Percentiles rank a stretch among this genome's conserved stretches.
Conservation (phyloP, 2,329 filamentous ascomycete genomes). For the Paraphaeosphaeria sporulosa region DNA sequence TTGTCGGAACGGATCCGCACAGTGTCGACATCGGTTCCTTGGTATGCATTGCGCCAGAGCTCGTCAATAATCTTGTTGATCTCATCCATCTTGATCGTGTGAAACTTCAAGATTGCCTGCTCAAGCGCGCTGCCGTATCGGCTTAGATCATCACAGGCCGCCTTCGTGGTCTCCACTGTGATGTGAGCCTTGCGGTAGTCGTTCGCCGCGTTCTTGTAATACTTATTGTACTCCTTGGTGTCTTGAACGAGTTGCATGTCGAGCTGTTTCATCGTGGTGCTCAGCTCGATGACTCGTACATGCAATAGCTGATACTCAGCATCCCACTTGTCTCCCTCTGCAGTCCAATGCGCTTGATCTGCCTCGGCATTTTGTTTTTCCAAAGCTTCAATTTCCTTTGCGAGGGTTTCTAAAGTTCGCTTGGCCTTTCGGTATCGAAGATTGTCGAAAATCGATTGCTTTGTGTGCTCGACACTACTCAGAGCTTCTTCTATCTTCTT, state of each 20-base stretch:
- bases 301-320: constrained; percentile 72
- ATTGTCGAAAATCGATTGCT: constrained; percentile 89
- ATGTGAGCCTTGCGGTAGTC: constrained; percentile 90
- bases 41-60: constrained; percentile 96
- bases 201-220: constrained; percentile 82
- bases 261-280: constrained; percentile 82
- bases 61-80: constrained; percentile 95
- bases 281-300: constrained; percentile 75
- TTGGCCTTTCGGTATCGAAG: constrained; percentile 81
- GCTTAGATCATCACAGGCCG: constrained; percentile 87
- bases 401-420: constrained; percentile 71
- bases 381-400: constrained; percentile 74
- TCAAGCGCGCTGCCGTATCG: constrained; percentile 86
- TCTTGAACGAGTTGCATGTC: constrained; percentile 79
- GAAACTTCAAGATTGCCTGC: constrained; percentile 97
- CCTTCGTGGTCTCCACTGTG: constrained; percentile 88
- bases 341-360: constrained; percentile 77
- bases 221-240: constrained; percentile 80
- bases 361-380: constrained; percentile 81
- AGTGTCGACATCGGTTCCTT: constrained; percentile 95
- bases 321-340: constrained; percentile 73
- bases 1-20: constrained; percentile 94
- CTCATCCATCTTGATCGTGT: constrained; percentile 96
- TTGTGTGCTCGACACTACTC: constrained; percentile 80
- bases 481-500: constrained; percentile 81